Percentiles rank a stretch among this genome's conserved stretches.
Evolutionary conservation across 352 stramenopile species (phyloP).

Genomic region (Phytophthora agathidicida): DNA sequence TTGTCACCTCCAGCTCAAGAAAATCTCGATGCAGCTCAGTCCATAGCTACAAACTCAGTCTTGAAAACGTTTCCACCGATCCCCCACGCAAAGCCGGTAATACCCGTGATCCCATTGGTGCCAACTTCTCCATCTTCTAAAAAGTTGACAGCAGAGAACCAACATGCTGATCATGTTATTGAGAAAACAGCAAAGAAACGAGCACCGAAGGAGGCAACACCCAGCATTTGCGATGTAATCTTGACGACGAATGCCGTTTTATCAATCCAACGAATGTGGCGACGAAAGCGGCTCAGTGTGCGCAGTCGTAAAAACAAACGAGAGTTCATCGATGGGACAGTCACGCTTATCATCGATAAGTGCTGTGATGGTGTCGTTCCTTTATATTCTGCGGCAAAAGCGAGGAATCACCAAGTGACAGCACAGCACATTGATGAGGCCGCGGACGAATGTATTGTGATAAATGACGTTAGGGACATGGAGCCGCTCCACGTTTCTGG

Average conservation of each 20-base stretch:
- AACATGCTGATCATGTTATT: neutral
- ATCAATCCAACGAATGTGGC: slow-evolving; percentile 21
- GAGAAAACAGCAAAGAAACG: neutral
- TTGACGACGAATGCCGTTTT: slow-evolving; percentile 4
- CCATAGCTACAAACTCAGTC: neutral
- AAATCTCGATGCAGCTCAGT: neutral
- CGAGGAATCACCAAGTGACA: neutral
- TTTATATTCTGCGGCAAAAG: slow-evolving; percentile 8
- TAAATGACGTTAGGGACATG: too few species aligned
- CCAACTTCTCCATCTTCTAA: neutral
- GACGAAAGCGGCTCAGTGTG: neutral
- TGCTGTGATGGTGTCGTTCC: neutral
- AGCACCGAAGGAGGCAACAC: neutral
- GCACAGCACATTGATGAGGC: neutral
- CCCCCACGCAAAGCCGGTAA: slow-evolving; percentile 30
- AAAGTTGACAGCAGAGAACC: neutral
- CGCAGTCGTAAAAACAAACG: neutral
- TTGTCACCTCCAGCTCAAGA: neutral
- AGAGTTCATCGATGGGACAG: neutral
- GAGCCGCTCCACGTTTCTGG: neutral
- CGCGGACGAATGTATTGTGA: too few species aligned
- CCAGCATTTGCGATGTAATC: slow-evolving; percentile 10
- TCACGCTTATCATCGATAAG: slow-evolving; percentile 24
- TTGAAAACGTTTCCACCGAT: slow-evolving; percentile 9
- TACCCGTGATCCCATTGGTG: slow-evolving; percentile 13